Base-by-base conservation (phyloP, 2,329 filamentous ascomycete species). In the Claviceps pazoutovae region DNA sequence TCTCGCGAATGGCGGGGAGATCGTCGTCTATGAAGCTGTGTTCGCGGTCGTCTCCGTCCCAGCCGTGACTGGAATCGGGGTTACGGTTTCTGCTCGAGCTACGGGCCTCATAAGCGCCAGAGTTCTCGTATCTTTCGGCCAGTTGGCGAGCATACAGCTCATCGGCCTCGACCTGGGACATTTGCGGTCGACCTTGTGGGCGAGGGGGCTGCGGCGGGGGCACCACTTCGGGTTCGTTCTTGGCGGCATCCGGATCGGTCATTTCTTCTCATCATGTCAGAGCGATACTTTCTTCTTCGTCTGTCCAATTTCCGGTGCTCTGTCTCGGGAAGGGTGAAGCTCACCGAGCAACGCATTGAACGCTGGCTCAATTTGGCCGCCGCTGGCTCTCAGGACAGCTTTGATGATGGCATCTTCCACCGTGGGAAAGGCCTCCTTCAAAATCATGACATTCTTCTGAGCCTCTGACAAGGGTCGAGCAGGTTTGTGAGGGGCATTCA, bases 11-110 rank as follows among this genome's bases (percentile, higher is more conserved):
- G 48, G 91, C 82, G 1, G 93, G 91, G 14, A 98, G 78, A 59
- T 98, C 93, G 61, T 98, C 93, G 60, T 98, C 93, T 59, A 97
- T 80, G 68, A 98, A 98, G 71, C 81, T 96, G 62, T 85, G 85
- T 60, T 95, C 88, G 47, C 79, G 80, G 48, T 88, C 83, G 14
- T 82, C 81, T 39, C 81, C 63, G 14, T 57, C 59, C 51, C 49
- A 57, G 34, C 49, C 51, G 16, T 60, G 74, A 59, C 63, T 67
- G 62, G 62, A 71, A 60, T 68, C 71, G 69, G 55, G 64, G 67
- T 58, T 61, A 47, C 54, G 57, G 50, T 65, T 61, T 43, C 70
- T 69, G 60, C 71, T 77, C 50, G 71, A 70, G 1, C 76, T 79
- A 55, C 78, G 73, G 16, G 71, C 71, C 60, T 80, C 79, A 64